phyloP scores from a whole-genome alignment of 139 green algal genomes.

The Deuterostichococcus epilithicus region DNA sequence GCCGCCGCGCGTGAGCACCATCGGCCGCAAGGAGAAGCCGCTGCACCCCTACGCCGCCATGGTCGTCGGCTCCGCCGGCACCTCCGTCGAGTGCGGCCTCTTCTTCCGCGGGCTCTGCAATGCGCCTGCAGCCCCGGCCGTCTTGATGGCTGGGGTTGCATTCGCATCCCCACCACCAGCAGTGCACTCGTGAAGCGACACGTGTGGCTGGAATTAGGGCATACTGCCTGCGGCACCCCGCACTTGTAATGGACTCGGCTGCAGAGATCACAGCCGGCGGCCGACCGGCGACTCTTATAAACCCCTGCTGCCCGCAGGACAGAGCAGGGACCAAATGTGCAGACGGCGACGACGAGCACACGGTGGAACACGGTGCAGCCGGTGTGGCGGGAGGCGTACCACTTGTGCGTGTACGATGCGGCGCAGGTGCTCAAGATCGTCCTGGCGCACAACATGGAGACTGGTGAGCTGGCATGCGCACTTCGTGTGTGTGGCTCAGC shows the following conservation, averaged over 20 bases:
- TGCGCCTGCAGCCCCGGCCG: no score
- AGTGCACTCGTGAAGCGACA: no score
- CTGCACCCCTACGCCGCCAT: not conserved
- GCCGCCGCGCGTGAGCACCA: not conserved
- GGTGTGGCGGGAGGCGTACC: not conserved
- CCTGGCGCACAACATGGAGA: slow-evolving; percentile 1
- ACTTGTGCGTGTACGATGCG: not conserved
- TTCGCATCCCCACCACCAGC: no score
- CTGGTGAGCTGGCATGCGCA: not conserved
- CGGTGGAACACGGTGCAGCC: not conserved
- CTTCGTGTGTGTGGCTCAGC: no score
- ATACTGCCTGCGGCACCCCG: no score
- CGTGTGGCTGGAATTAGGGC: no score
- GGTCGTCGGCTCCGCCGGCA: not conserved
- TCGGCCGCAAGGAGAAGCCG: not conserved
- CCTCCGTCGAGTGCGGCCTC: not conserved
- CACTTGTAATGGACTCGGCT: no score
- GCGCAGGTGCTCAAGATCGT: not conserved
- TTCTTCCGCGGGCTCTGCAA: no score
- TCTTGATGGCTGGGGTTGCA: no score
- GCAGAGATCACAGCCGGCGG: no score
- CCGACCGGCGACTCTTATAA: no score
- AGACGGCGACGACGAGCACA: not conserved
- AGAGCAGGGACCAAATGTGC: not conserved
- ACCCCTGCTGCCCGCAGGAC: not conserved